Evolutionary conservation across 1,139 yeast species (phyloP).

Genomic region (Scheffersomyces quercinus): DNA sequence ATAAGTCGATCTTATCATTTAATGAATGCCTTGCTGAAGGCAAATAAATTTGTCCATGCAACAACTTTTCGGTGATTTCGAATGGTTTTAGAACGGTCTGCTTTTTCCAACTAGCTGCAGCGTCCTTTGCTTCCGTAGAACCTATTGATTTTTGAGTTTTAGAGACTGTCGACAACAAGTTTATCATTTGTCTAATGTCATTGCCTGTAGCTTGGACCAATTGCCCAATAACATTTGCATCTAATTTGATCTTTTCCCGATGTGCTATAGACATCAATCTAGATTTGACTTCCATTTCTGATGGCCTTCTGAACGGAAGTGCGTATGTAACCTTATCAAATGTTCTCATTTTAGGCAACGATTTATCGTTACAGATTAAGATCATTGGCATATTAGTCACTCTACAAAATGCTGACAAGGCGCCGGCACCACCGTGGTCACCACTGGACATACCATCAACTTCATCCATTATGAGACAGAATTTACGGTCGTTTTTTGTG

Average conservation of each 20-base stretch:
- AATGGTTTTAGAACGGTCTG: conserved; percentile 90
- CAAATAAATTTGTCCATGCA: conserved; percentile 63
- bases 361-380: conserved; percentile 88
- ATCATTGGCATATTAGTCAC: conserved; percentile 88
- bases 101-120: conserved; percentile 80
- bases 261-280: conserved; percentile 89
- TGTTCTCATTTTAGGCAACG: conserved; percentile 93
- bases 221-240: conserved; percentile 79
- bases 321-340: conserved; percentile 86
- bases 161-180: conserved; percentile 80
- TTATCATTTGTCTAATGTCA: conserved; percentile 94
- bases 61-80: conserved; percentile 76
- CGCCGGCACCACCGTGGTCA: conserved; percentile 98
- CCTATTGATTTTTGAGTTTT: conserved; percentile 66
- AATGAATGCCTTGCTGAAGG: conserved; percentile 55
- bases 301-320: conserved; percentile 85
- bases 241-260: conserved; percentile 78
- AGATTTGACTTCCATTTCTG: conserved; percentile 75
- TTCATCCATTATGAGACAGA: conserved; percentile 95
- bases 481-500: conserved; percentile 39
- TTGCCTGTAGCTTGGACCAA: conserved; percentile 82
- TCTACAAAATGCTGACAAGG: conserved; percentile 82
- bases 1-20: conserved; percentile 83
- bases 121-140: conserved; percentile 46
- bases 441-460: conserved; percentile 99